Evolutionary conservation across 768 basidiomycete genomes (phyloP).

Genomic region (Leccinum aurantiacum): DNA sequence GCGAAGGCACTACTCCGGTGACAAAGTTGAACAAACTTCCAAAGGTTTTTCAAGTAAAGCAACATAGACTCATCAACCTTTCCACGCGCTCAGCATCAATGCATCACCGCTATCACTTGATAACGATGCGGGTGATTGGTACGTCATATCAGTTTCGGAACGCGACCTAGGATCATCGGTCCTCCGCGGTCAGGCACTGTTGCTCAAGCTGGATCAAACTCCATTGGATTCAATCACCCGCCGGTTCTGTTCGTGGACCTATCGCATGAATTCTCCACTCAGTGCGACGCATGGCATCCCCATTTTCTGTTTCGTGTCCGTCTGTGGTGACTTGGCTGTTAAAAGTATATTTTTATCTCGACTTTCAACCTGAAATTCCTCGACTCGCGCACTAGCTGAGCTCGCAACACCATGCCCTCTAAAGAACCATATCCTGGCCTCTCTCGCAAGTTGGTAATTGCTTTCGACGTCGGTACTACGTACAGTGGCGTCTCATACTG

Average conservation of each 20-base stretch:
- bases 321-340: not conserved
- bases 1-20: not conserved
- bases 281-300: not conserved
- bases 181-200: not conserved
- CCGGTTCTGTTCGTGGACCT: not conserved
- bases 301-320: not conserved
- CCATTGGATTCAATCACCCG: not conserved
- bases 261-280: not conserved
- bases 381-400: not conserved
- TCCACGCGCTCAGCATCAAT: not conserved
- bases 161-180: not conserved
- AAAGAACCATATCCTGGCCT: slow-evolving; percentile 37
- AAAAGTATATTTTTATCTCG: not conserved
- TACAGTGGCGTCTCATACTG: slow-evolving; percentile 40
- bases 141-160: not conserved
- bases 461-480: slow-evolving; percentile 23
- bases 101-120: not conserved
- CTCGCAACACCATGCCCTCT: slow-evolving; percentile 25
- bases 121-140: not conserved
- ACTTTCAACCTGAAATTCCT: not conserved
- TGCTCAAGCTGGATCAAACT: slow-evolving; percentile 1
- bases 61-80: not conserved
- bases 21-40: not conserved
- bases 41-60: not conserved
- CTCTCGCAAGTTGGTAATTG: slow-evolving; percentile 42